Percentiles rank a stretch among this genome's conserved stretches.
These are phyloP conservation scores for Porcisia hertigi DNA, from an alignment of 208 protist species.

Conservation along the genomic window DNA sequence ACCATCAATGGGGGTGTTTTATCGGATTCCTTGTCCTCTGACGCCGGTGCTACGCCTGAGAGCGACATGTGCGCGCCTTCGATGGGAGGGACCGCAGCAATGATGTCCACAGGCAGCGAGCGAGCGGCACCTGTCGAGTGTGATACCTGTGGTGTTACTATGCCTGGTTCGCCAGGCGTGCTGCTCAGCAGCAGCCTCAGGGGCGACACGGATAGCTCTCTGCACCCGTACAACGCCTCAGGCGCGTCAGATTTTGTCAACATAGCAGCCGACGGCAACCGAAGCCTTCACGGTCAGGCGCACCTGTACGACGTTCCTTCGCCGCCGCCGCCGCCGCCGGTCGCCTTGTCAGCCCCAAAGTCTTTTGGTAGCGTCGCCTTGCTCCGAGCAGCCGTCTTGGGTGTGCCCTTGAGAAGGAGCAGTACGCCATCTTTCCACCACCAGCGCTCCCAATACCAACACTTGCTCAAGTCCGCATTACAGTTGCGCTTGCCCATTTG, in stretches of 20 bases:
- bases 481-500: not conserved
- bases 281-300: not conserved
- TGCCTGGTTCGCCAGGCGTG: not conserved
- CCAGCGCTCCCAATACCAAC: not conserved
- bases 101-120: not conserved
- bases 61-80: not conserved
- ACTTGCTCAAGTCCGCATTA: not conserved
- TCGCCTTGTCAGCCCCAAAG: not conserved
- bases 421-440: not conserved
- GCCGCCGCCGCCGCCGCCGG: not conserved
- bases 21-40: not conserved
- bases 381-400: not conserved
- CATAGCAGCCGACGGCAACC: not conserved
- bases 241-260: not conserved
- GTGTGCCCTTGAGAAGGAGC: not conserved
- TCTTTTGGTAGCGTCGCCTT: not conserved
- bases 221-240: constrained; percentile 18
- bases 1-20: not conserved
- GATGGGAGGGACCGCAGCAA: not conserved
- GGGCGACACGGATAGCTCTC: not conserved
- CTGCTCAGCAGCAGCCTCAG: not conserved
- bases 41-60: not conserved
- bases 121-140: not conserved
- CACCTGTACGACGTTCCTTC: not conserved
- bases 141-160: not conserved